Evolutionary conservation across 2,329 filamentous ascomycete genomes (phyloP).

Genomic region (Xylaria sp.): DNA sequence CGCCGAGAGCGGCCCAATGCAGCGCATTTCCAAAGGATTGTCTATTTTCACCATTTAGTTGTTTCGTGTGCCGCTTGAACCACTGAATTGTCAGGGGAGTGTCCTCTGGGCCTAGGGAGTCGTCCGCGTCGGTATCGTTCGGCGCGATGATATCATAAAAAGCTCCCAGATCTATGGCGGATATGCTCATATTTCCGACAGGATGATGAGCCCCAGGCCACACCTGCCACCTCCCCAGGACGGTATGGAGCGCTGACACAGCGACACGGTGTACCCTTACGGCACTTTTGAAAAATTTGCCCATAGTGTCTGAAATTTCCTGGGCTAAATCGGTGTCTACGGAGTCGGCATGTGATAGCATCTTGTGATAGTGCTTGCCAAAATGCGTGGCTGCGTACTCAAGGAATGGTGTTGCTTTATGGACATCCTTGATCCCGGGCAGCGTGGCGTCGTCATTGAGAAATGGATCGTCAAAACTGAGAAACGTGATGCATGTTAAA

Average conservation of each 20-base stretch:
- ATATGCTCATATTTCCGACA: constrained; percentile 23
- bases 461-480: constrained; percentile 18
- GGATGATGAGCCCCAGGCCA: constrained; percentile 17
- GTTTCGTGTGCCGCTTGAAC: constrained; percentile 11
- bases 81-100: constrained; percentile 6
- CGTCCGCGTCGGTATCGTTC: neutral
- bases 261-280: constrained; percentile 22
- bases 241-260: constrained; percentile 20
- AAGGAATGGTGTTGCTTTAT: constrained; percentile 19
- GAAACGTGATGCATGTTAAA: constrained; percentile 22
- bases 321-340: neutral
- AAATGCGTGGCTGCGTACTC: constrained; percentile 25
- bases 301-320: constrained; percentile 15
- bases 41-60: neutral
- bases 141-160: constrained; percentile 18
- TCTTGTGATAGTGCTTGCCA: constrained; percentile 27
- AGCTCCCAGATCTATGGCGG: constrained; percentile 17
- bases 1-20: constrained; percentile 24
- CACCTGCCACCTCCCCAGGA: constrained; percentile 18
- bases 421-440: constrained; percentile 15
- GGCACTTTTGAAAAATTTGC: constrained; percentile 7
- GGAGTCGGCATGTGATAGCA: constrained; percentile 14
- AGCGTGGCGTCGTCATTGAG: constrained; percentile 25
- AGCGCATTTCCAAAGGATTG: constrained; percentile 27
- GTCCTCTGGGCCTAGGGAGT: neutral